These are phyloP conservation scores for Talaromyces thailandensis DNA, from an alignment of 495 filamentous ascomycete genomes.

Conservation along the genomic window DNA sequence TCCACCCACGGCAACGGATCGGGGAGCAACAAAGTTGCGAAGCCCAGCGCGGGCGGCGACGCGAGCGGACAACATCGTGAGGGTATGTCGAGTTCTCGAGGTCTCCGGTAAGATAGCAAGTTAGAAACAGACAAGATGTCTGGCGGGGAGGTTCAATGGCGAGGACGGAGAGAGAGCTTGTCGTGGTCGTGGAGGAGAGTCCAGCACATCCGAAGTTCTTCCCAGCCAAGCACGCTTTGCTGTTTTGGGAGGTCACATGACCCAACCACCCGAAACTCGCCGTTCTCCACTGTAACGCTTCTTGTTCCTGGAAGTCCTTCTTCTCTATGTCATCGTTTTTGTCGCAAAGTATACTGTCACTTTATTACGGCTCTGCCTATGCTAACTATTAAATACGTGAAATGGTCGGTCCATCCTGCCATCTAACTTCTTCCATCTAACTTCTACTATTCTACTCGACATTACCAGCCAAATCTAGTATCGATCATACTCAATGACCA, in stretches of 20 bases:
- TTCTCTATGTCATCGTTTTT: not conserved
- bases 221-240: slow-evolving; percentile 1
- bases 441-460: not conserved
- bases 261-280: not conserved
- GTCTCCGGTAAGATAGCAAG: not conserved
- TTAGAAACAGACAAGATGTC: not conserved
- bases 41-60: slow-evolving; percentile 38
- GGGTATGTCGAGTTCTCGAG: not conserved
- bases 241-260: not conserved
- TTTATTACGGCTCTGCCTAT: not conserved
- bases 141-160: not conserved
- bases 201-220: slow-evolving; percentile 3
- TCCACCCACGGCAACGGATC: slow-evolving; percentile 34
- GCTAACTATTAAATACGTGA: not conserved
- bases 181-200: slow-evolving; percentile 1
- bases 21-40: slow-evolving; percentile 31
- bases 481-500: not conserved
- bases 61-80: slow-evolving; percentile 37
- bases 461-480: too few relatives aligned
- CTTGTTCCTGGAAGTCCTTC: too few relatives aligned
- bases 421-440: not conserved
- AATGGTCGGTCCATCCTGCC: too few relatives aligned
- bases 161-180: not conserved
- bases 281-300: not conserved
- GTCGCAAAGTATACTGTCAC: not conserved